Evolutionary conservation across 2,329 filamentous ascomycete species (phyloP).

Genomic region (Amesomyces nigricolor): DNA sequence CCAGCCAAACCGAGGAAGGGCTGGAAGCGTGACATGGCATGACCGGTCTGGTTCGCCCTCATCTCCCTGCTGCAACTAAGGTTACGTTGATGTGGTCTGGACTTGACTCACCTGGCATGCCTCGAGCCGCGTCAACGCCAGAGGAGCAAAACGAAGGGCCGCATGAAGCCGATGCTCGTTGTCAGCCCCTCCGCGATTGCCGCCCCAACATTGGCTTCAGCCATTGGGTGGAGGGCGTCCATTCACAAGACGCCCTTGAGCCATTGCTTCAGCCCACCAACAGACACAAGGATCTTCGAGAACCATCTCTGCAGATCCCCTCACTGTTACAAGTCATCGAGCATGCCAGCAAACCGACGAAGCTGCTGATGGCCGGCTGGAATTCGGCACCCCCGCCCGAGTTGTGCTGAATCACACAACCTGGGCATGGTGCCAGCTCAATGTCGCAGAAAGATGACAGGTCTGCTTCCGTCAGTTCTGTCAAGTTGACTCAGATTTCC

Average conservation of each 20-base stretch:
- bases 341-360: slow-evolving; percentile 1
- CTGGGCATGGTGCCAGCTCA: not conserved
- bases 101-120: slow-evolving; percentile 2
- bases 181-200: slow-evolving; percentile 9
- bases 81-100: slow-evolving; percentile 12
- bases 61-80: slow-evolving; percentile 11
- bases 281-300: not conserved
- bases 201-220: not conserved
- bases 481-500: too few relatives aligned
- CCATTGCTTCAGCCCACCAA: not conserved
- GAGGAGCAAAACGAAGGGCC: not conserved
- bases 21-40: slow-evolving; percentile 21
- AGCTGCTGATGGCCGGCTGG: not conserved
- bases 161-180: not conserved
- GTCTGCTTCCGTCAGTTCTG: too few relatives aligned
- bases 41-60: slow-evolving; percentile 18
- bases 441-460: too few relatives aligned
- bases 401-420: too few relatives aligned
- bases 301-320: not conserved
- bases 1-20: slow-evolving; percentile 7
- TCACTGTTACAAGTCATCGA: slow-evolving; percentile 2
- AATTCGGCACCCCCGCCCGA: not conserved
- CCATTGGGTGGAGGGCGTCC: not conserved
- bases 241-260: not conserved
- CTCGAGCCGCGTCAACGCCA: not conserved